Evolutionary conservation across 2,329 filamentous ascomycete genomes (phyloP).

Genomic region (Colletotrichum coccodes): DNA sequence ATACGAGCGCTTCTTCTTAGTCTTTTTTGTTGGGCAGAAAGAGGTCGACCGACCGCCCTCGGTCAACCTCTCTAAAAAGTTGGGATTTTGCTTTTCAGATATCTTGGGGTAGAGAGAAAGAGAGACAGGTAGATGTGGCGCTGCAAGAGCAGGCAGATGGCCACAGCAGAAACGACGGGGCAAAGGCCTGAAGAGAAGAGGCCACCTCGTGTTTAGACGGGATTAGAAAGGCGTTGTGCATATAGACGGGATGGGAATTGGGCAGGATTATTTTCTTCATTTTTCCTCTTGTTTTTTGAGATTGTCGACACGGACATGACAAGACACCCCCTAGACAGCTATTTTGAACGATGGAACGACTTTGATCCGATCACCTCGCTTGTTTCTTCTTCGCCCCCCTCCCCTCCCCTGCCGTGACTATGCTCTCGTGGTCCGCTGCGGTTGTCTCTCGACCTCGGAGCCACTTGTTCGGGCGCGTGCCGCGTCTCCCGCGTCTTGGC

Average conservation of each 20-base stretch:
- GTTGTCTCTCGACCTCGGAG: too few species aligned
- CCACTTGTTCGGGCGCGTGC: too few species aligned
- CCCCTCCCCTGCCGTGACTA: too few species aligned
- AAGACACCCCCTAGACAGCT: constrained; percentile 26
- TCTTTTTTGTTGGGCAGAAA: constrained; percentile 4
- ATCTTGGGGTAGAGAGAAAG: neutral
- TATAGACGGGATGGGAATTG: constrained; percentile 26
- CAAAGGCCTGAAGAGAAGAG: neutral
- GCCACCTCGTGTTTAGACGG: neutral
- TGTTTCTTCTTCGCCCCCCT: too few species aligned
- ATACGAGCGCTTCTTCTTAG: constrained; percentile 17
- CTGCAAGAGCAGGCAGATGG: neutral
- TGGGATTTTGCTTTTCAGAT: constrained; percentile 12
- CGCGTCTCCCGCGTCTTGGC: too few species aligned
- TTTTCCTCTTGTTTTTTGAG: neutral
- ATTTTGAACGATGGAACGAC: constrained; percentile 25
- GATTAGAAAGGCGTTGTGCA: constrained; percentile 29
- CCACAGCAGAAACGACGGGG: neutral
- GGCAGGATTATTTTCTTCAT: constrained; percentile 4
- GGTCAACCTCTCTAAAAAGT: constrained; percentile 9
- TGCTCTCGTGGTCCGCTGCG: too few species aligned
- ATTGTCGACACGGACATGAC: constrained; percentile 6
- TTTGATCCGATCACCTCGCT: constrained; percentile 8
- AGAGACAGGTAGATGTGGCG: neutral
- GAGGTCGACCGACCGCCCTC: neutral